Evolutionary conservation across 106 monocot genomes (phyloP).

Genomic region (Dendrobium huoshanense): DNA sequence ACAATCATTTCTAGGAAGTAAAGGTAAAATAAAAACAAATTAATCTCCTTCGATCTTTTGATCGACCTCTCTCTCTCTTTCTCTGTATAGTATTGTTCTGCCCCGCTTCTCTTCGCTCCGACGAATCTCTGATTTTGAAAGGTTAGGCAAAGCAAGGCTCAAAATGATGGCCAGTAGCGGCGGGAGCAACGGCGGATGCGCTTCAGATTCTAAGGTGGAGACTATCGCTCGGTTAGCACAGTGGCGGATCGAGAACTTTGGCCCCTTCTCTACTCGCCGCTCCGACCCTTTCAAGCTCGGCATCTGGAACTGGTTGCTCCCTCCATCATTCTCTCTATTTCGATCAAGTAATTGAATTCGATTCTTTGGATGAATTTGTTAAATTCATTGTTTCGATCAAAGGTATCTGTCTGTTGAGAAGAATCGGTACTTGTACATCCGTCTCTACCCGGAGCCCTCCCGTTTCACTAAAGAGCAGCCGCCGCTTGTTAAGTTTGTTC

Average conservation of each 20-base stretch:
- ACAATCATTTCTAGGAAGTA: no score
- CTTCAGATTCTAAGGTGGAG: constrained; percentile 63
- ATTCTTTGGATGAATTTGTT: not conserved
- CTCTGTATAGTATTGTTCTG: no score
- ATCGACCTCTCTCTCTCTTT: no score
- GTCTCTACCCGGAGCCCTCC: constrained; percentile 73
- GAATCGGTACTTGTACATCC: constrained; percentile 58
- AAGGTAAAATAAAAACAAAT: no score
- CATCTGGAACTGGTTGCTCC: constrained; percentile 73
- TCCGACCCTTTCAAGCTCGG: constrained; percentile 90
- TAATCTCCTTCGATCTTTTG: no score
- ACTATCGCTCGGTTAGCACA: constrained; percentile 82
- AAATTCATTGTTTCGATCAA: not conserved
- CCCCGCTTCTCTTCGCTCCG: no score
- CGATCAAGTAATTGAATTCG: not conserved
- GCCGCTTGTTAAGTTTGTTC: constrained; percentile 60
- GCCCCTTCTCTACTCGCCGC: constrained; percentile 65
- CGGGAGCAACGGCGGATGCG: constrained; percentile 10
- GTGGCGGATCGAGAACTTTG: constrained; percentile 85
- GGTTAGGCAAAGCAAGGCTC: not conserved
- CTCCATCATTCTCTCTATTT: not conserved
- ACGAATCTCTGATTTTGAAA: no score
- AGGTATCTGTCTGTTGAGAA: constrained; percentile 59
- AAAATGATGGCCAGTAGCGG: constrained; percentile 2
- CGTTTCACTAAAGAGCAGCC: constrained; percentile 70